These are phyloP conservation scores for Alternaria atra DNA, from an alignment of 2,329 filamentous ascomycete genomes.

Conservation along the genomic window DNA sequence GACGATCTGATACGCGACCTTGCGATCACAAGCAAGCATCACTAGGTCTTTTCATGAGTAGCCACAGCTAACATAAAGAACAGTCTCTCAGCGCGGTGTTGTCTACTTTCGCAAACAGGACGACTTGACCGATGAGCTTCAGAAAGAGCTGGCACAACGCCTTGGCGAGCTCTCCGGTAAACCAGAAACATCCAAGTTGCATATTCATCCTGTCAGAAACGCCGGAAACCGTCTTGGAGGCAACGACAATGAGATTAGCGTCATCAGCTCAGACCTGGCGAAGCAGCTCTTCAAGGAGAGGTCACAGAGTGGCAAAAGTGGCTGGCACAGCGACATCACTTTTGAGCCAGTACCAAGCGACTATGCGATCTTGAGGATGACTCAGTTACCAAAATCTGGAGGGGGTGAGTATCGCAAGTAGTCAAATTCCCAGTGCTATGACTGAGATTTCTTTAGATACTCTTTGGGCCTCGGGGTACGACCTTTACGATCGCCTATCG, in stretches of 20 bases:
- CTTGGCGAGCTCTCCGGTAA: constrained; percentile 68
- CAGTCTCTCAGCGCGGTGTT: constrained; percentile 62
- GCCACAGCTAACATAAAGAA: background rate
- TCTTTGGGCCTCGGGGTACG: constrained; percentile 49
- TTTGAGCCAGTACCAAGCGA: constrained; percentile 53
- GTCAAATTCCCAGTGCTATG: background rate
- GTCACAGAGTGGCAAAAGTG: constrained; percentile 58
- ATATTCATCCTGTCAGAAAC: constrained; percentile 67
- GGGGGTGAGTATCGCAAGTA: constrained; percentile 54
- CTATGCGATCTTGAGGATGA: constrained; percentile 49
- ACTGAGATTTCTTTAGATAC: constrained; percentile 31
- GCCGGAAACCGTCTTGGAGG: constrained; percentile 55
- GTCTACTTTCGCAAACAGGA: constrained; percentile 65
- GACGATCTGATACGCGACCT: constrained; percentile 72
- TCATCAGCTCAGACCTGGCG: constrained; percentile 49
- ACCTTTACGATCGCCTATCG: constrained; percentile 61
- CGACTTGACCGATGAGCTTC: constrained; percentile 60
- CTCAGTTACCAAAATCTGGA: constrained; percentile 45
- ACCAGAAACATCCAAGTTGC: constrained; percentile 64
- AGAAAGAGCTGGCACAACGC: constrained; percentile 63
- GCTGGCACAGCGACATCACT: constrained; percentile 63
- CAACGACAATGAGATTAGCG: constrained; percentile 51
- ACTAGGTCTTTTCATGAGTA: background rate
- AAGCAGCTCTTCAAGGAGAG: constrained; percentile 45
- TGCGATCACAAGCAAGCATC: constrained; percentile 55